phyloP scores from a whole-genome alignment of 2,329 filamentous ascomycete species.

The Dothideomycetidae sp. region DNA sequence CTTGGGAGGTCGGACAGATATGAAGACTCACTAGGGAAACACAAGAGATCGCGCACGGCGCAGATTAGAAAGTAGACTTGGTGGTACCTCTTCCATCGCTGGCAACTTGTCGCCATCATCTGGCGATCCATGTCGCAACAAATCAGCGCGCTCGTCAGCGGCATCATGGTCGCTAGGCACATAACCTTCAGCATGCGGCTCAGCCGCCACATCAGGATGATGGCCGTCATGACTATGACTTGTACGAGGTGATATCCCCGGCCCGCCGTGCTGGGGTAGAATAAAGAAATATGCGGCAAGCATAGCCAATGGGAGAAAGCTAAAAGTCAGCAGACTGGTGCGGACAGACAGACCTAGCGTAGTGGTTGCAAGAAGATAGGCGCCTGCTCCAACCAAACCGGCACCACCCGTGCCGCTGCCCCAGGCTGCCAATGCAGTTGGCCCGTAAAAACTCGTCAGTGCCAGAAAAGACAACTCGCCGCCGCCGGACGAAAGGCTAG shows the following conservation, averaged over 20 bases:
- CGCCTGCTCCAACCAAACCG: constrained; percentile 69
- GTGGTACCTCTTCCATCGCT: too few species aligned
- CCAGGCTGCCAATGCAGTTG: constrained; percentile 78
- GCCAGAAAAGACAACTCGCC: constrained; percentile 87
- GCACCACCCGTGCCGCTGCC: constrained; percentile 83
- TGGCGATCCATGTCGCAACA: too few species aligned
- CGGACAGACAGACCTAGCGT: constrained; percentile 61
- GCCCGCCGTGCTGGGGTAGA: constrained; percentile 52
- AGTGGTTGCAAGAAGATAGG: constrained; percentile 77
- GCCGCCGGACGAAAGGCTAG: constrained; percentile 70
- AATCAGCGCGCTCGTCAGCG: too few species aligned
- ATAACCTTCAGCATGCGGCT: too few species aligned
- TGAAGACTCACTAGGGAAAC: constrained; percentile 46
- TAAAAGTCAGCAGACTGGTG: constrained; percentile 60
- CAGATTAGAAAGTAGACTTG: too few species aligned
- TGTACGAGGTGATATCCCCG: too few species aligned
- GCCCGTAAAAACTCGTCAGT: constrained; percentile 85
- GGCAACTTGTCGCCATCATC: too few species aligned
- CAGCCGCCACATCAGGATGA: too few species aligned
- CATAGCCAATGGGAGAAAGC: constrained; percentile 70
- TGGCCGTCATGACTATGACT: too few species aligned
- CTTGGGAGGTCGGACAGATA: too few species aligned
- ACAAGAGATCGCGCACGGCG: constrained; percentile 56
- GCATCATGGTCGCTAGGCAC: too few species aligned
- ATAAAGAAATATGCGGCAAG: constrained; percentile 72